phyloP scores from a whole-genome alignment of 1,284 basidiomycete genomes.

The Boletellus deceptivus region DNA sequence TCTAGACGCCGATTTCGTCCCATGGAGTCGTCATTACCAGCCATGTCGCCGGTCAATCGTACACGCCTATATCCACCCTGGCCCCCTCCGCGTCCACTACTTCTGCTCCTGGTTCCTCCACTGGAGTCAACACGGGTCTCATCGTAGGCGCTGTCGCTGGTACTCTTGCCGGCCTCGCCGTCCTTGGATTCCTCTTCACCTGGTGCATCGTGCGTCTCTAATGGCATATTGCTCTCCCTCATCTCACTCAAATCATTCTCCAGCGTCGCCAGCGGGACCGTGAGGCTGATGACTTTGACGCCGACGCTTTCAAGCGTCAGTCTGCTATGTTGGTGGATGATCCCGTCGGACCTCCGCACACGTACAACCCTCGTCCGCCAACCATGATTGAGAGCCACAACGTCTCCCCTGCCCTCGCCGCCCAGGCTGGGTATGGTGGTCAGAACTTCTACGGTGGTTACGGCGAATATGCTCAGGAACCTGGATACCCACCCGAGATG shows the following conservation, averaged over 20 bases:
- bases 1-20: conserved; percentile 7
- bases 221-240: background rate
- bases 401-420: conserved; percentile 22
- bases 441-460: conserved; percentile 30
- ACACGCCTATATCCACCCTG: conserved; percentile 4
- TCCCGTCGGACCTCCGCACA: conserved; percentile 30
- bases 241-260: conserved; percentile 26
- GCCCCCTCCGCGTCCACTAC: conserved; percentile 22
- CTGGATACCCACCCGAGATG: conserved; percentile 25
- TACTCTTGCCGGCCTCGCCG: conserved; percentile 46
- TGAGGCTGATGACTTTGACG: conserved; percentile 48
- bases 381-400: conserved; percentile 54
- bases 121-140: conserved; percentile 36
- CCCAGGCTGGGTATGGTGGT: conserved; percentile 23
- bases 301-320: conserved; percentile 54
- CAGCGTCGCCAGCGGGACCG: conserved; percentile 44
- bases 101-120: conserved; percentile 21
- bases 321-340: conserved; percentile 59
- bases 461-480: conserved; percentile 40
- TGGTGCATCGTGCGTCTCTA: conserved; percentile 51
- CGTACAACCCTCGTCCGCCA: conserved; percentile 48
- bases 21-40: background rate
- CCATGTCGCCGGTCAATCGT: background rate
- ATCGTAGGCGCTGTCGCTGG: conserved; percentile 56
- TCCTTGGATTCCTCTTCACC: conserved; percentile 46